phyloP scores from a whole-genome alignment of 2,329 filamentous ascomycete species.

The Delphinella strobiligena region DNA sequence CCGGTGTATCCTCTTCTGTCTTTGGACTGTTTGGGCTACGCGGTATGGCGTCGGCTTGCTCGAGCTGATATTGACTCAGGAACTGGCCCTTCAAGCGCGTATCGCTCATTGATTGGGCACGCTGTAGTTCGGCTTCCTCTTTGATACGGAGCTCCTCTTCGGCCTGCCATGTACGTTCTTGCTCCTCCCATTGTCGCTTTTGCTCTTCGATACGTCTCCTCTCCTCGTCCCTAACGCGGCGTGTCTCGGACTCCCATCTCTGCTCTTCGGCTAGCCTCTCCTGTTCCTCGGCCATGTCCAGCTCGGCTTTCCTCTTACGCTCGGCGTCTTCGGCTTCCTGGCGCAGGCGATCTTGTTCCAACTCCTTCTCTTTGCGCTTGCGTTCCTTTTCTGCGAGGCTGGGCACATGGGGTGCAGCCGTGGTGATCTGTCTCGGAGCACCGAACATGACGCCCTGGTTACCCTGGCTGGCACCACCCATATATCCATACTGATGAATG shows the following conservation, averaged over 20 bases:
- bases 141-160: constrained; percentile 59
- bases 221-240: constrained; percentile 46
- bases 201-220: constrained; percentile 52
- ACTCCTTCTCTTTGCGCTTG: constrained; percentile 41
- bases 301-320: constrained; percentile 33
- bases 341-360: constrained; percentile 41
- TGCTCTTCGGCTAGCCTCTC: constrained; percentile 52
- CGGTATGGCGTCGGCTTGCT: constrained; percentile 35
- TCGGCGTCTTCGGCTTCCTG: constrained; percentile 41
- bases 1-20: constrained; percentile 31
- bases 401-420: constrained; percentile 64
- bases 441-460: constrained; percentile 92
- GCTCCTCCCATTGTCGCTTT: constrained; percentile 63
- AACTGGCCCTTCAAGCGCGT: constrained; percentile 68
- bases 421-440: constrained; percentile 83
- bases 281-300: constrained; percentile 54
- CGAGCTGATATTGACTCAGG: constrained; percentile 73
- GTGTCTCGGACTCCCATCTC: constrained; percentile 54
- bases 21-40: constrained; percentile 25
- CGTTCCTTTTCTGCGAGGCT: constrained; percentile 77
- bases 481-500: constrained; percentile 95
- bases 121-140: constrained; percentile 62
- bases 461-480: constrained; percentile 92
- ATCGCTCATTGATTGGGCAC: constrained; percentile 40
- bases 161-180: constrained; percentile 63